Conservation (phyloP, 345 rosid species). For the Citrus maxima region DNA sequence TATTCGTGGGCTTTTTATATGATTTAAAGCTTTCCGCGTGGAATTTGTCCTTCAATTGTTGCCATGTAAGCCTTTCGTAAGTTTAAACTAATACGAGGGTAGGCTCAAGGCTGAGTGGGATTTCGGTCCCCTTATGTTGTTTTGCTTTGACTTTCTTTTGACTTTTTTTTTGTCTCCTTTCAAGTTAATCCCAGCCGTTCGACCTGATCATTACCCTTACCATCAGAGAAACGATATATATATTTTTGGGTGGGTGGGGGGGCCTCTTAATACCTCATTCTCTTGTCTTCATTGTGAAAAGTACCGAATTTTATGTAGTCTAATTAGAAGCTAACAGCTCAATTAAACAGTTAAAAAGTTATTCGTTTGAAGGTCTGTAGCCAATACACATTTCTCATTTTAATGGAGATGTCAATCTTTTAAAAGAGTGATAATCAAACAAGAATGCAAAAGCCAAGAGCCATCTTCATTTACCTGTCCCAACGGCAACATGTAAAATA, state of each 20-base stretch:
- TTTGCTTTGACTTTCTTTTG: slow-evolving; percentile 26
- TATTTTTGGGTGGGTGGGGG: not conserved
- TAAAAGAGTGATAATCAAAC: too few relatives aligned
- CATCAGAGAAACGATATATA: not conserved
- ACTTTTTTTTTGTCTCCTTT: not conserved
- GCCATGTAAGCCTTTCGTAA: slow-evolving; percentile 9
- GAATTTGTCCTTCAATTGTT: slow-evolving; percentile 10
- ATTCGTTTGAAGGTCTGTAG: too few relatives aligned
- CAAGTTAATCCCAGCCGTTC: too few relatives aligned
- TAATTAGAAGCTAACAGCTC: not conserved
- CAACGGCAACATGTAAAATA: too few relatives aligned
- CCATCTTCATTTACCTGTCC: too few relatives aligned
- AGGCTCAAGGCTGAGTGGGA: slow-evolving; percentile 27
- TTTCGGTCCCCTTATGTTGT: slow-evolving; percentile 27
- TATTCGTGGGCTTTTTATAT: not conserved
- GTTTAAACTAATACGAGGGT: not conserved
- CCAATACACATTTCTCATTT: too few relatives aligned
- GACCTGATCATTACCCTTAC: not conserved
- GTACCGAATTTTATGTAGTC: not conserved
- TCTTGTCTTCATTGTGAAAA: not conserved
- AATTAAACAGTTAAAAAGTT: too few relatives aligned
- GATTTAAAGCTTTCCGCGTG: slow-evolving; percentile 9
- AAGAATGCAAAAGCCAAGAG: too few relatives aligned
- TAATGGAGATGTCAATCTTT: too few relatives aligned
- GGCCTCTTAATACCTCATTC: not conserved